Percentiles rank a stretch among this genome's conserved stretches.
Conservation (phyloP, 2,329 filamentous ascomycete species). For the Neofusicoccum cordaticola region DNA sequence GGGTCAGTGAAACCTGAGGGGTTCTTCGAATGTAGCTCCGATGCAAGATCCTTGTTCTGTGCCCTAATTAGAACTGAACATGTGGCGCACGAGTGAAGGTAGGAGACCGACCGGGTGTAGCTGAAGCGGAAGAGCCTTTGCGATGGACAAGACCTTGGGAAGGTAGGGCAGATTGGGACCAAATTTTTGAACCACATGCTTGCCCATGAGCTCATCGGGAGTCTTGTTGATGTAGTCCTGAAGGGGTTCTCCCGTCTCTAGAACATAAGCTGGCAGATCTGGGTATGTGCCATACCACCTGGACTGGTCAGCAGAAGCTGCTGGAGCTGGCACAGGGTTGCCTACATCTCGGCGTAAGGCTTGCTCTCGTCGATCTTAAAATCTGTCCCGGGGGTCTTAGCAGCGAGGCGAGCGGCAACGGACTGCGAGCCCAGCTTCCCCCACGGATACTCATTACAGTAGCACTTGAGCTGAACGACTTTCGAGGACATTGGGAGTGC, state of each 20-base stretch:
- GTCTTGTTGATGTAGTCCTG: conserved; percentile 62
- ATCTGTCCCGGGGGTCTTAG: conserved; percentile 60
- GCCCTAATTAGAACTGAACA: conserved; percentile 19
- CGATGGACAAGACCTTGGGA: conserved; percentile 73
- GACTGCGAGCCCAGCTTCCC: conserved; percentile 66
- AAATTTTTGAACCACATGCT: conserved; percentile 59
- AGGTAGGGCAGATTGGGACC: conserved; percentile 68
- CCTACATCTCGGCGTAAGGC: conserved; percentile 59
- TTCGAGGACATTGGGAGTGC: conserved; percentile 45
- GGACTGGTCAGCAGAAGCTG: neutral
- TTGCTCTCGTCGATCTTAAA: conserved; percentile 64
- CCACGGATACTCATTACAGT: conserved; percentile 65
- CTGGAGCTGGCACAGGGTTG: neutral
- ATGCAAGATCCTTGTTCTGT: conserved; percentile 61
- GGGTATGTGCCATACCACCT: conserved; percentile 75
- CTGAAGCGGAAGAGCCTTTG: conserved; percentile 71
- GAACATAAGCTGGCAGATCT: conserved; percentile 58
- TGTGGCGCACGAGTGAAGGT: neutral
- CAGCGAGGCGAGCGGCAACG: conserved; percentile 63
- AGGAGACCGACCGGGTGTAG: conserved; percentile 56
- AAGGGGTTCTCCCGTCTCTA: conserved; percentile 62
- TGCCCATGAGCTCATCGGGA: conserved; percentile 62
- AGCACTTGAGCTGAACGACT: conserved; percentile 54
- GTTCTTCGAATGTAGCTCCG: conserved; percentile 61
- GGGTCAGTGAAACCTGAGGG: conserved; percentile 66